These are phyloP conservation scores for Cladosporium sp. DNA, from an alignment of 2,329 filamentous ascomycete species.

Conservation along the genomic window DNA sequence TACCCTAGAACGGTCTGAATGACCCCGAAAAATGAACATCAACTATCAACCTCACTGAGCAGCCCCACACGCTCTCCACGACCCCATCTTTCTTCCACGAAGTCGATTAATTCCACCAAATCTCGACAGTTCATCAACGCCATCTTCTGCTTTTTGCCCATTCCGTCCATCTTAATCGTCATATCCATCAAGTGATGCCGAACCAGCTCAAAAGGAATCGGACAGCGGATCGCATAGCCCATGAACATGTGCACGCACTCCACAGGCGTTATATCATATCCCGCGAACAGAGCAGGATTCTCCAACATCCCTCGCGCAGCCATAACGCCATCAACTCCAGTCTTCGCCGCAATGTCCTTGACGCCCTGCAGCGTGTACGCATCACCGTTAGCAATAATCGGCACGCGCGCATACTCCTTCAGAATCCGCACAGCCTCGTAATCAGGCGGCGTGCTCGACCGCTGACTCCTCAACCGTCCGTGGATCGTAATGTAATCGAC, in stretches of 20 bases:
- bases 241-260: constrained; percentile 65
- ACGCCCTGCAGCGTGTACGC: constrained; percentile 59
- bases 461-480: constrained; percentile 63
- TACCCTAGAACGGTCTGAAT: neutral
- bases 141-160: constrained; percentile 47
- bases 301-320: constrained; percentile 67
- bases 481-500: constrained; percentile 73
- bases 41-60: neutral
- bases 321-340: constrained; percentile 60
- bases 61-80: constrained; percentile 8
- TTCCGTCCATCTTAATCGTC: constrained; percentile 59
- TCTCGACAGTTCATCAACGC: constrained; percentile 36
- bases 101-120: constrained; percentile 39
- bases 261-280: constrained; percentile 60
- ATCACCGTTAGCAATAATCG: constrained; percentile 69
- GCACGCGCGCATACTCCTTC: constrained; percentile 56
- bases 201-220: constrained; percentile 64
- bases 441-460: constrained; percentile 63
- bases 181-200: constrained; percentile 70
- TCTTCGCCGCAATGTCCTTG: constrained; percentile 35
- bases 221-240: constrained; percentile 56
- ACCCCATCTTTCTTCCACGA: constrained; percentile 36
- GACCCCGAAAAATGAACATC: neutral
- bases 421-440: constrained; percentile 62
- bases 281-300: constrained; percentile 68